Percentiles rank a stretch among this genome's conserved stretches.
These are phyloP conservation scores for sunflower (Helianthus annuus) DNA, from an alignment of 129 eudicot genomes.

Conservation along the genomic window HanXRQr2.0-SUNRISE NC_035445.2:140333713-140334212, in stretches of 20 bases:
- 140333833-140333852: constrained; percentile 6
- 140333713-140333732: constrained; percentile 7
- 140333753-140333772: constrained; percentile 34
- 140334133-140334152: constrained; percentile 9
- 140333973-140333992: not conserved
- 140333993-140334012: not conserved
- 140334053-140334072: not conserved
- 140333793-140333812: constrained; percentile 27
- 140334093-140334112: too few species aligned
- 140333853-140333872: not conserved
- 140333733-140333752: constrained; percentile 18
- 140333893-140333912: not conserved
- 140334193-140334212: constrained; percentile 54
- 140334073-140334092: too few species aligned
- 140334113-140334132: not conserved
- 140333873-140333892: not conserved
- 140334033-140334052: constrained; percentile 13
- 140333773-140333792: constrained; percentile 25
- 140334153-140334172: not conserved
- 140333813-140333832: constrained; percentile 11
- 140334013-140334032: constrained; percentile 12
- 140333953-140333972: not conserved
- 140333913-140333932: not conserved
- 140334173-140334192: constrained; percentile 63
- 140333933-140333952: not conserved